phyloP scores from a whole-genome alignment of 78 protist genomes.

The Dictyostelium discoideum region dicty_2.7 NC_007090.3:1351501-1352000 shows the following conservation, averaged over 20 bases:
- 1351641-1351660: neutral
- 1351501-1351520: neutral
- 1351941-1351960: too few relatives aligned
- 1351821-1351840: neutral
- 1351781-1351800: neutral
- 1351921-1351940: neutral
- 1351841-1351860: neutral
- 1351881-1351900: neutral
- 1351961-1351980: neutral
- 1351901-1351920: neutral
- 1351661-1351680: neutral
- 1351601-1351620: neutral
- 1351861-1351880: neutral
- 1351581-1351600: too few relatives aligned
- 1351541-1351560: neutral
- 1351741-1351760: neutral
- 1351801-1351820: neutral
- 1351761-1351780: neutral
- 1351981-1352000: too few relatives aligned
- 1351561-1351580: neutral
- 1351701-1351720: neutral
- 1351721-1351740: neutral
- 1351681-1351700: neutral
- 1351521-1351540: neutral
- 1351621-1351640: neutral